phyloP scores from a whole-genome alignment of 2,329 filamentous ascomycete species.

The Lecanicillium sp. region DNA sequence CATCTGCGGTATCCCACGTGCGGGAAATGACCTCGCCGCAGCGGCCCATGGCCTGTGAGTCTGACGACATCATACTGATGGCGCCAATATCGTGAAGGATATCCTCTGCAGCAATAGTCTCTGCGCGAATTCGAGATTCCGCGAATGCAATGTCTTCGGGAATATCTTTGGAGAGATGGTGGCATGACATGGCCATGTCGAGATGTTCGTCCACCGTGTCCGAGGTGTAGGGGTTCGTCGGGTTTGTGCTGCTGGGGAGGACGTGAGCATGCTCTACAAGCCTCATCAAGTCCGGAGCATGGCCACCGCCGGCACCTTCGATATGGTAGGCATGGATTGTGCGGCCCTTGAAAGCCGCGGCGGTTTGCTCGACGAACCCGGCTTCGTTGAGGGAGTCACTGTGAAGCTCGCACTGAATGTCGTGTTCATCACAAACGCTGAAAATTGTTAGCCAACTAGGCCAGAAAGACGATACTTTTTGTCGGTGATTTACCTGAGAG shows the following conservation, averaged over 20 bases:
- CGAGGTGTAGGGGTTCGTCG: slow-evolving; percentile 79
- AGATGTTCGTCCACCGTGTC: slow-evolving; percentile 96
- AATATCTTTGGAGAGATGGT: slow-evolving; percentile 86
- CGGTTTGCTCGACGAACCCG: slow-evolving; percentile 90
- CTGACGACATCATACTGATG: slow-evolving; percentile 95
- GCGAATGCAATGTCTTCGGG: slow-evolving; percentile 95
- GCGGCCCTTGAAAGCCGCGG: slow-evolving; percentile 75
- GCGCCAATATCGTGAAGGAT: slow-evolving; percentile 91
- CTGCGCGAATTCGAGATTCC: slow-evolving; percentile 85
- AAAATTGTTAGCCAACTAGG: not conserved
- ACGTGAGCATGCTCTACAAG: slow-evolving; percentile 87
- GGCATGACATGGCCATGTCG: slow-evolving; percentile 98
- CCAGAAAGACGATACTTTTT: no score
- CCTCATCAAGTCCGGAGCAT: slow-evolving; percentile 91
- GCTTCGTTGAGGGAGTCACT: slow-evolving; percentile 95
- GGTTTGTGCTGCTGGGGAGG: slow-evolving; percentile 84
- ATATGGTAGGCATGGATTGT: slow-evolving; percentile 97
- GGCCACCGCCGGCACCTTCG: slow-evolving; percentile 88
- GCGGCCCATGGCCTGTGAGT: slow-evolving; percentile 94
- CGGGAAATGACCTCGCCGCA: slow-evolving; percentile 89
- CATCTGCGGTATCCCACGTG: slow-evolving; percentile 96
- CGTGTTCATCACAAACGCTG: slow-evolving; percentile 76
- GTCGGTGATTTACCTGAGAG: slow-evolving; percentile 49
- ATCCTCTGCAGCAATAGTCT: slow-evolving; percentile 95
- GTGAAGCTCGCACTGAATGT: slow-evolving; percentile 90